Evolutionary conservation across 139 green algal species (phyloP).

Genomic region (Asterochloris sp.): DNA sequence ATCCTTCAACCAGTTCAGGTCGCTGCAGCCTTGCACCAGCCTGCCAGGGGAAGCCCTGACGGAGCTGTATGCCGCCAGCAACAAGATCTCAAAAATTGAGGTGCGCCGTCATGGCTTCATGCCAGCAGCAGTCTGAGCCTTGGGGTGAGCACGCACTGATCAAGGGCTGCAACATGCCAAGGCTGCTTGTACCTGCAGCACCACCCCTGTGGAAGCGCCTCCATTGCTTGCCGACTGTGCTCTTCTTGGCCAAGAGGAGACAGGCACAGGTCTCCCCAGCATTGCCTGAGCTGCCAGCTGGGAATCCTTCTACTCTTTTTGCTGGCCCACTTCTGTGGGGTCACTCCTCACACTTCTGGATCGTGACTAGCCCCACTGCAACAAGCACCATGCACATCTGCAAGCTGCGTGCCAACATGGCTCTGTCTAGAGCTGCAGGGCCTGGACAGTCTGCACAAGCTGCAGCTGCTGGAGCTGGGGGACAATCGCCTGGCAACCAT

Average conservation of each 20-base stretch:
- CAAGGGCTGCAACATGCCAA: neutral
- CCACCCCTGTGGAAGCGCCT: too few species aligned
- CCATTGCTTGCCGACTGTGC: too few species aligned
- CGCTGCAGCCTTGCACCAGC: constrained; percentile 46
- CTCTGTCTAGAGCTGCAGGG: constrained; percentile 19
- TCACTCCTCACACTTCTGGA: neutral
- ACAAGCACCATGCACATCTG: neutral
- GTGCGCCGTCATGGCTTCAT: neutral
- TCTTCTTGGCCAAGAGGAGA: too few species aligned
- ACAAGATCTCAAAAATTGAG: constrained; percentile 73
- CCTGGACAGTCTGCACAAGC: constrained; percentile 42
- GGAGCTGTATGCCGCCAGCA: constrained; percentile 85
- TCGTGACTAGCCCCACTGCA: neutral
- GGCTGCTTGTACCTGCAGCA: too few species aligned
- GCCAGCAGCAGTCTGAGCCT: neutral
- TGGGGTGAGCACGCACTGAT: neutral
- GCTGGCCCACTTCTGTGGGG: neutral
- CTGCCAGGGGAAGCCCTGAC: constrained; percentile 40
- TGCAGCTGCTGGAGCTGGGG: constrained; percentile 87
- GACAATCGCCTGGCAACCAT: constrained; percentile 83
- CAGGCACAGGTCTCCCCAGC: too few species aligned
- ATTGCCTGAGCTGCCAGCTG: neutral
- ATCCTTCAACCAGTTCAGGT: constrained; percentile 85
- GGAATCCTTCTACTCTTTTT: too few species aligned
- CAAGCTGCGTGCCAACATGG: neutral